Conservation (phyloP, 2,329 filamentous ascomycete genomes). For the Colletotrichum navitas region DNA sequence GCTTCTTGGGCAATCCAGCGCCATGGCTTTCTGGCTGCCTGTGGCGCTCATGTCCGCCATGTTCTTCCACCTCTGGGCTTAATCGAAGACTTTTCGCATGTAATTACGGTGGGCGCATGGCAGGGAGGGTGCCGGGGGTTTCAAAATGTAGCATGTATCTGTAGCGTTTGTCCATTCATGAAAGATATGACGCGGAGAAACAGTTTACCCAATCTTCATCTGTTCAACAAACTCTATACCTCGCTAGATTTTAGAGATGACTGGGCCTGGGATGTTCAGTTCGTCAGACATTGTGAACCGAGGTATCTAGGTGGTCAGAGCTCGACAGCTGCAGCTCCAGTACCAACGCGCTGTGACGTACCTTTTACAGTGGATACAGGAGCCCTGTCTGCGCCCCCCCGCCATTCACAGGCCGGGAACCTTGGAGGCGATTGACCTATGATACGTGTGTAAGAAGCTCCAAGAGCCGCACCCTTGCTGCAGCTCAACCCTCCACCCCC, state of each 20-base stretch:
- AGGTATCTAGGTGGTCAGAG: background rate
- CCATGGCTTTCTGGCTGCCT: constrained; percentile 42
- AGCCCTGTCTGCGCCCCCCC: background rate
- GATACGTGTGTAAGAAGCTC: background rate
- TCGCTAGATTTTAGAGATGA: background rate
- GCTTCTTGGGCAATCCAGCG: constrained; percentile 42
- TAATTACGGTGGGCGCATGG: constrained; percentile 1
- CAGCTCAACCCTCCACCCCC: constrained; percentile 41
- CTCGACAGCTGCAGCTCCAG: constrained; percentile 21
- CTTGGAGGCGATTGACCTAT: constrained; percentile 29
- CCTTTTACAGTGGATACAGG: constrained; percentile 28
- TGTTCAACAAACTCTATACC: background rate
- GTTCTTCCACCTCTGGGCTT: constrained; percentile 47
- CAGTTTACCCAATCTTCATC: background rate
- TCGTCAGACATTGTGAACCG: background rate
- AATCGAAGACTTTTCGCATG: background rate
- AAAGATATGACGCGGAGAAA: background rate
- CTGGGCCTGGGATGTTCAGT: background rate
- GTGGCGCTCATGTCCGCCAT: constrained; percentile 34
- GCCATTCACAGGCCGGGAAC: constrained; percentile 8
- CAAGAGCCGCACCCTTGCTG: constrained; percentile 23
- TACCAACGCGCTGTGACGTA: constrained; percentile 10
- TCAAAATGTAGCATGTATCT: constrained; percentile 12
- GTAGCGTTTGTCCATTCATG: background rate
- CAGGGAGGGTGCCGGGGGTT: background rate